phyloP scores from a whole-genome alignment of 2,329 filamentous ascomycete species.

The Chaetomium strumarium region DNA sequence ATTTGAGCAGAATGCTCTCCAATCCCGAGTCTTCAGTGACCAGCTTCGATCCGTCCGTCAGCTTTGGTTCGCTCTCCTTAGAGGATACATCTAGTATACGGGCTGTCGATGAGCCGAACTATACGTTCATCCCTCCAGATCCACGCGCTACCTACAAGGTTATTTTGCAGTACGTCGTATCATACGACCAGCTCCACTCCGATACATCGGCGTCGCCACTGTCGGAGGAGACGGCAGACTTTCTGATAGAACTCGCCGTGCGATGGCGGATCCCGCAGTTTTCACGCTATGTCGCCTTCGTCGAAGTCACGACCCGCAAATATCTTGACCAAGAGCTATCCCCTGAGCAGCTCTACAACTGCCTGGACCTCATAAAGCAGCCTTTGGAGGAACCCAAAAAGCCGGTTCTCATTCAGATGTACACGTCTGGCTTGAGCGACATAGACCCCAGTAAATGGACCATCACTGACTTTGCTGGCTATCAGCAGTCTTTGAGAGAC shows the following conservation, averaged over 20 bases:
- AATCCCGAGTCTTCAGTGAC: slow-evolving; percentile 38
- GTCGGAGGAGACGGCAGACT: slow-evolving; percentile 74
- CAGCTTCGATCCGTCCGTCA: slow-evolving; percentile 60
- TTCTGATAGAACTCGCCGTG: slow-evolving; percentile 77
- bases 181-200: slow-evolving; percentile 54
- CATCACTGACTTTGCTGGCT: slow-evolving; percentile 60
- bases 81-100: slow-evolving; percentile 47
- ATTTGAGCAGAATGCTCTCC: slow-evolving; percentile 47
- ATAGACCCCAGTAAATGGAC: slow-evolving; percentile 62
- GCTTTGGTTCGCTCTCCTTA: slow-evolving; percentile 60
- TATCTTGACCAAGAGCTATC: slow-evolving; percentile 78
- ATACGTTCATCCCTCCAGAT: slow-evolving; percentile 85
- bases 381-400: slow-evolving; percentile 61
- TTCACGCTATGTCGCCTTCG: slow-evolving; percentile 70
- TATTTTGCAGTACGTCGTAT: slow-evolving; percentile 71
- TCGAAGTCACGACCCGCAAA: slow-evolving; percentile 81
- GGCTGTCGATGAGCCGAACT: slow-evolving; percentile 59
- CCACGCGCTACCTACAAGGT: slow-evolving; percentile 77
- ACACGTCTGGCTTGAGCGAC: slow-evolving; percentile 45
- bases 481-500: slow-evolving; percentile 67
- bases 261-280: slow-evolving; percentile 86
- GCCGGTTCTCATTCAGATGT: slow-evolving; percentile 49
- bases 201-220: slow-evolving; percentile 47
- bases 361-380: slow-evolving; percentile 77
- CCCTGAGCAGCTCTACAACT: slow-evolving; percentile 73